These are phyloP conservation scores for Aspergillus campestris DNA, from an alignment of 495 filamentous ascomycete genomes.

Conservation along the genomic window DNA sequence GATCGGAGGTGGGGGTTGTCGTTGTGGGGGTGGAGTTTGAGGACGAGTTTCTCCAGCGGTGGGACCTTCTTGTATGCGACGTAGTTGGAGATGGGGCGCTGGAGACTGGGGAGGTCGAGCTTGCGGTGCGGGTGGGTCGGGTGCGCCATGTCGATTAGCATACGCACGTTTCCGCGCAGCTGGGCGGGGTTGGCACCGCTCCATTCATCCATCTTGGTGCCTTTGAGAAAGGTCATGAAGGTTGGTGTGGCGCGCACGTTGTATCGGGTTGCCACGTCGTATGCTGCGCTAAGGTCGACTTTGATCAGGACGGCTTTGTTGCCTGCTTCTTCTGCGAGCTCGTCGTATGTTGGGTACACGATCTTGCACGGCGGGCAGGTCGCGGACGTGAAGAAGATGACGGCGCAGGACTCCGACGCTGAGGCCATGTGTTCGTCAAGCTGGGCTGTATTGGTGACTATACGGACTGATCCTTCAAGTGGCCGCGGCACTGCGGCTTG, in stretches of 20 bases:
- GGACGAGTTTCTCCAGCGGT: slow-evolving; percentile 72
- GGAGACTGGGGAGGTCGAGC: slow-evolving; percentile 61
- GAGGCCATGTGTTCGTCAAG: slow-evolving; percentile 51
- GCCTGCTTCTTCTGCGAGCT: slow-evolving; percentile 68
- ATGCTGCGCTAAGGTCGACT: slow-evolving; percentile 63
- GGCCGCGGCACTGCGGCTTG: slow-evolving; percentile 14
- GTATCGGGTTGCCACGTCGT: slow-evolving; percentile 59
- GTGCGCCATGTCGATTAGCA: slow-evolving; percentile 68
- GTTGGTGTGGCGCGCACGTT: slow-evolving; percentile 73
- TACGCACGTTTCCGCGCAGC: slow-evolving; percentile 61
- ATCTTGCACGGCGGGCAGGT: slow-evolving; percentile 80
- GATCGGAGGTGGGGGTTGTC: slow-evolving; percentile 44
- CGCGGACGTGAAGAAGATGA: slow-evolving; percentile 87
- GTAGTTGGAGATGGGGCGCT: slow-evolving; percentile 51
- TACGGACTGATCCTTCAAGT: slow-evolving; percentile 31
- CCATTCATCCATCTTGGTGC: slow-evolving; percentile 72
- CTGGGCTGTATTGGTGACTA: slow-evolving; percentile 45
- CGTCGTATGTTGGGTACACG: slow-evolving; percentile 76
- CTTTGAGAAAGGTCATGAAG: slow-evolving; percentile 79
- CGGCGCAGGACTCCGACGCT: slow-evolving; percentile 58
- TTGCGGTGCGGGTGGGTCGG: slow-evolving; percentile 68
- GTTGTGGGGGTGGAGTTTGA: slow-evolving; percentile 55
- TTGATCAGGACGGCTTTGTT: slow-evolving; percentile 68
- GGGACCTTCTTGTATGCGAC: slow-evolving; percentile 73
- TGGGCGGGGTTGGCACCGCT: slow-evolving; percentile 60